Evolutionary conservation across 2,329 filamentous ascomycete genomes (phyloP).

Genomic region (Phialemoniopsis sp.): DNA sequence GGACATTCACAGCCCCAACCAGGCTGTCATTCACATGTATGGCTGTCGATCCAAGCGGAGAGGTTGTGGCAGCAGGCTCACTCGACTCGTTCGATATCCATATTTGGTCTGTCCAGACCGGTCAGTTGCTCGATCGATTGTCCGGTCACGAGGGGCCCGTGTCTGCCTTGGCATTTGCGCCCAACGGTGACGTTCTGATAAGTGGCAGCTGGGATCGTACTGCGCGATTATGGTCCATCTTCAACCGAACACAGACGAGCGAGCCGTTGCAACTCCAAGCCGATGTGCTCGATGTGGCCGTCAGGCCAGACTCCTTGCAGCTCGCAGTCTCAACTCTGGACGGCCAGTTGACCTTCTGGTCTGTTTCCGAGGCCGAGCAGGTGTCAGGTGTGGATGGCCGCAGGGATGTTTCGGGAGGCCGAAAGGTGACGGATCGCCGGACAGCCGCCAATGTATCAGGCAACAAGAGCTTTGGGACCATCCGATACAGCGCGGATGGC

Average conservation of each 20-base stretch:
- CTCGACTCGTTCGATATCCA: conserved; percentile 96
- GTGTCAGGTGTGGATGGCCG: conserved; percentile 82
- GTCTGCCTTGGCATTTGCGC: conserved; percentile 81
- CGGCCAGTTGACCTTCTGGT: conserved; percentile 94
- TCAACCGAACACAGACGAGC: conserved; percentile 88
- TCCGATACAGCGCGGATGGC: conserved; percentile 89
- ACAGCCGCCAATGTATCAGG: conserved; percentile 88
- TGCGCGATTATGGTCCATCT: conserved; percentile 93
- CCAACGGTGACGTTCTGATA: conserved; percentile 77
- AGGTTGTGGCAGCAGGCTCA: conserved; percentile 92
- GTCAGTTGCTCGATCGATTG: conserved; percentile 86
- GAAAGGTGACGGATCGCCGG: conserved; percentile 80
- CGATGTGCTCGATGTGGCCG: conserved; percentile 81
- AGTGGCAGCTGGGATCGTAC: conserved; percentile 97
- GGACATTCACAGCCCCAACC: conserved; percentile 92
- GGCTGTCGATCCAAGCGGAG: conserved; percentile 94
- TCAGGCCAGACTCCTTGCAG: conserved; percentile 87
- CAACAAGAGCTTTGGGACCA: conserved; percentile 84
- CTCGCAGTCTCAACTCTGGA: conserved; percentile 90
- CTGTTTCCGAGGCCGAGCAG: conserved; percentile 81
- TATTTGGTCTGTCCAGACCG: conserved; percentile 97
- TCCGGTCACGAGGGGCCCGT: conserved; percentile 93
- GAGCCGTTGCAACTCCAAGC: conserved; percentile 90
- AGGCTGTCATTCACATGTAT: conserved; percentile 89
- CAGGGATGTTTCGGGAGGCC: conserved; percentile 87